phyloP scores from a whole-genome alignment of 305 asterid genomes.

The Salvia sclarea region DNA sequence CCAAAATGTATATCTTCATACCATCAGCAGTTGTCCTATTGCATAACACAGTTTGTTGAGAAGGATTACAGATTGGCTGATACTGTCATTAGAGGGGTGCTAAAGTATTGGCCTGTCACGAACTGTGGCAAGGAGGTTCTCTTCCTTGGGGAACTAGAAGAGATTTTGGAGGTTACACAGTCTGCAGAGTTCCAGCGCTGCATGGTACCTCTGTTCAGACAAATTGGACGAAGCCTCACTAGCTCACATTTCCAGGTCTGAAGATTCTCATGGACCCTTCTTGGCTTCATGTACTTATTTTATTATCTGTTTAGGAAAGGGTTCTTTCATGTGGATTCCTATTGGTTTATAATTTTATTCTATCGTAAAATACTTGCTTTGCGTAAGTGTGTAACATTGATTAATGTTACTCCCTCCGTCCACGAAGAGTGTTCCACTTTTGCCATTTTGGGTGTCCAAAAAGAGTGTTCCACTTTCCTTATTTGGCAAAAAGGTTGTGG shows the following conservation, averaged over 20 bases:
- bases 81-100: slow-evolving; percentile 65
- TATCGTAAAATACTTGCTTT: not conserved
- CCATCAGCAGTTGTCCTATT: slow-evolving; percentile 80
- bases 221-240: slow-evolving; percentile 68
- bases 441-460: no score
- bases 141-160: slow-evolving; percentile 84
- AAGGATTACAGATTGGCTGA: slow-evolving; percentile 79
- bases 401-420: no score
- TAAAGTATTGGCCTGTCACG: slow-evolving; percentile 84
- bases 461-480: no score
- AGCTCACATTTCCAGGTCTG: slow-evolving; percentile 89
- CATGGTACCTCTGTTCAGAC: slow-evolving; percentile 76
- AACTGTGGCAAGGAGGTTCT: slow-evolving; percentile 90
- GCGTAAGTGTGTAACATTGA: not conserved
- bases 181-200: slow-evolving; percentile 71
- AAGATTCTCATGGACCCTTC: slow-evolving; percentile 1
- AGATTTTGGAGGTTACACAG: slow-evolving; percentile 71
- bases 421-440: no score
- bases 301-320: not conserved
- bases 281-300: slow-evolving; percentile 4
- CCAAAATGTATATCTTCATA: slow-evolving; percentile 59
- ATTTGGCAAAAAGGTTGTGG: no score
- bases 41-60: slow-evolving; percentile 78
- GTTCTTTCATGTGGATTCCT: not conserved
- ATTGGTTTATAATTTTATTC: slow-evolving; percentile 1